Conservation (phyloP, 768 basidiomycete species). For the Peribolospora kevripleyi region DNA sequence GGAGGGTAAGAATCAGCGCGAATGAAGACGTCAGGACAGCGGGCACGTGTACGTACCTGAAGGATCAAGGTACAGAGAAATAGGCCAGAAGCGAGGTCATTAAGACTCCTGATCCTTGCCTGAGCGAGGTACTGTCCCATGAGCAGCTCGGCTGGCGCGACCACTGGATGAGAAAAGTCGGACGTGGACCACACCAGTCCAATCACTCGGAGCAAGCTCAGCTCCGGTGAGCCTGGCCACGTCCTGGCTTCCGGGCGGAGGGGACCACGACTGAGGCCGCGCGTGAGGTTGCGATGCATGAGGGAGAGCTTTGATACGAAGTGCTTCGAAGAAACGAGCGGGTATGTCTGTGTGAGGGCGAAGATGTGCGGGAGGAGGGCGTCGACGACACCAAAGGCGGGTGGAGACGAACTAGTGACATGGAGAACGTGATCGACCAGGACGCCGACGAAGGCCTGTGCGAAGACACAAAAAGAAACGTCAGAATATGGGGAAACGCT, state of each 20-base stretch:
- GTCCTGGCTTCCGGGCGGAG: slow-evolving; percentile 41
- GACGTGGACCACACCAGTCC: slow-evolving; percentile 79
- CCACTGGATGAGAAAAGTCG: slow-evolving; percentile 72
- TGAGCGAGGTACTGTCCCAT: slow-evolving; percentile 80
- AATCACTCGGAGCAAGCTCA: slow-evolving; percentile 52
- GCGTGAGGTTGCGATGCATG: slow-evolving; percentile 83
- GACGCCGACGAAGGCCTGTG: slow-evolving; percentile 43
- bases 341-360: slow-evolving; percentile 54
- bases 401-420: slow-evolving; percentile 35
- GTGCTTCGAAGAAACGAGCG: slow-evolving; percentile 47
- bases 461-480: background rate
- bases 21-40: background rate
- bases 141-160: slow-evolving; percentile 61
- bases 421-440: slow-evolving; percentile 74
- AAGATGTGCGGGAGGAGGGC: slow-evolving; percentile 52
- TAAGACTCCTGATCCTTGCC: slow-evolving; percentile 44
- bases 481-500: background rate
- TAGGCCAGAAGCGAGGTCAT: slow-evolving; percentile 59
- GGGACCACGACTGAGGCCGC: slow-evolving; percentile 49
- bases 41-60: slow-evolving; percentile 15
- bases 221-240: slow-evolving; percentile 67
- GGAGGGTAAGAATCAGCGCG: background rate
- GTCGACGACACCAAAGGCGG: slow-evolving; percentile 37
- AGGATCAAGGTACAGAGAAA: slow-evolving; percentile 62
- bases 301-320: slow-evolving; percentile 59